Evolutionary conservation across 1,284 basidiomycete species (phyloP), one percentile per base, ranked within the genome.

Genomic region (Afroboletus lepidellus): DNA sequence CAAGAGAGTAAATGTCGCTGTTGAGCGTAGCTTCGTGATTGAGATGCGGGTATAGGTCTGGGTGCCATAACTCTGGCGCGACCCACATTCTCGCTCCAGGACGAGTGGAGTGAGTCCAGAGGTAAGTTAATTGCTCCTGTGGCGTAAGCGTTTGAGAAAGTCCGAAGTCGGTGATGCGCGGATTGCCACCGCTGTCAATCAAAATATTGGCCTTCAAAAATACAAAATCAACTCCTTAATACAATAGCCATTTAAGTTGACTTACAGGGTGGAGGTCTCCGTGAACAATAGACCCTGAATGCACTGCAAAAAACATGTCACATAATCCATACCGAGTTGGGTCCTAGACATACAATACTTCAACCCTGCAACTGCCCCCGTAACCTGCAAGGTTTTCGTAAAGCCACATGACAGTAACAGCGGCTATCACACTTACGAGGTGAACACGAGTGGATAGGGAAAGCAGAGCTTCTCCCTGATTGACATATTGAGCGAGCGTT

Each of bases 1-100:
- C 56, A 12, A 57, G 41, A 8, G 51, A 54, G 18, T 58, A 57
- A 11, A 57, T 54, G 18, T 57, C 56, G 3, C 32, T 37, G 8
- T 20, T 20, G 3, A 37, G 39, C 3, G 39, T 54, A 16, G 50
- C 50, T 27, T 32, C 27, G 8, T 23, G 27, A 4, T 29, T 6
- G 27, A 29, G 4, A 27, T 16, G 20, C 1, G 18, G 18, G 15
- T 18, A 46, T 32, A 46, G 16, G 2, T 42, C 11, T 2, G 43
- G 54, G 20, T 29, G 11, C n/a, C 30, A 24, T 21, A 51, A 18
- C 24, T 57, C 55, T 1, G 55, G 55, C 13, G 55, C 50, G 9
- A 34, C 20, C 42, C 41, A 57, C 24, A 38, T 21, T 11, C 0
- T 0, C 18, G 50, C 46, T 7, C 55, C 50, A 1, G 46, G n/a